Evolutionary conservation across 768 basidiomycete species (phyloP).

Genomic region (Aureoboletus auriporus): DNA sequence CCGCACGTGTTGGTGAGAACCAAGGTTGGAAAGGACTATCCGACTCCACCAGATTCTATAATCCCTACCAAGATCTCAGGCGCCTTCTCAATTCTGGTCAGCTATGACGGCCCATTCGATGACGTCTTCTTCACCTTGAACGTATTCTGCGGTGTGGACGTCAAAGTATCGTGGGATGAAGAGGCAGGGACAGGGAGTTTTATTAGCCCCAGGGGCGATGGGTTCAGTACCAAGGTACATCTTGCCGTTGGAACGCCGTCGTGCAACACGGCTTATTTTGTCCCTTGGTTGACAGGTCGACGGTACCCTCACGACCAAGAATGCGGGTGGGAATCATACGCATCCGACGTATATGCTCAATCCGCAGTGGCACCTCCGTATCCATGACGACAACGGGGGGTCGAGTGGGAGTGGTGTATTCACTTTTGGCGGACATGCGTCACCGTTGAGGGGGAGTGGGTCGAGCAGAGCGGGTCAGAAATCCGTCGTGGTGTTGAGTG

Average conservation of each 20-base stretch:
- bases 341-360: constrained; percentile 84
- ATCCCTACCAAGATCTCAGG: constrained; percentile 30
- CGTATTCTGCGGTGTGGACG: constrained; percentile 38
- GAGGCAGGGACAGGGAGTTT: constrained; percentile 16
- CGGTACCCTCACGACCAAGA: constrained; percentile 61
- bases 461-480: constrained; percentile 22
- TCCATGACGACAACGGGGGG: constrained; percentile 38
- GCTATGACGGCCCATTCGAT: constrained; percentile 62
- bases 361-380: constrained; percentile 76
- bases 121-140: constrained; percentile 68
- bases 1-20: constrained; percentile 37
- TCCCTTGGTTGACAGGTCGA: constrained; percentile 41
- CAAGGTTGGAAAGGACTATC: constrained; percentile 21
- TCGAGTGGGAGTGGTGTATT: constrained; percentile 2
- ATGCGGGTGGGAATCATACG: constrained; percentile 80
- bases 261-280: neutral
- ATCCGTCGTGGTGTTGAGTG: constrained; percentile 39
- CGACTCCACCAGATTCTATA: constrained; percentile 2
- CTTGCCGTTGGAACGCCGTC: neutral
- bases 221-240: constrained; percentile 15
- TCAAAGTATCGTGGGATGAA: constrained; percentile 47
- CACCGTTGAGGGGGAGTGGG: constrained; percentile 3
- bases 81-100: constrained; percentile 51
- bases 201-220: neutral
- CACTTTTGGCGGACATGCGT: neutral